Evolutionary conservation across 2,329 filamentous ascomycete species (phyloP).

Genomic region (Coleophoma eucalyptorum): DNA sequence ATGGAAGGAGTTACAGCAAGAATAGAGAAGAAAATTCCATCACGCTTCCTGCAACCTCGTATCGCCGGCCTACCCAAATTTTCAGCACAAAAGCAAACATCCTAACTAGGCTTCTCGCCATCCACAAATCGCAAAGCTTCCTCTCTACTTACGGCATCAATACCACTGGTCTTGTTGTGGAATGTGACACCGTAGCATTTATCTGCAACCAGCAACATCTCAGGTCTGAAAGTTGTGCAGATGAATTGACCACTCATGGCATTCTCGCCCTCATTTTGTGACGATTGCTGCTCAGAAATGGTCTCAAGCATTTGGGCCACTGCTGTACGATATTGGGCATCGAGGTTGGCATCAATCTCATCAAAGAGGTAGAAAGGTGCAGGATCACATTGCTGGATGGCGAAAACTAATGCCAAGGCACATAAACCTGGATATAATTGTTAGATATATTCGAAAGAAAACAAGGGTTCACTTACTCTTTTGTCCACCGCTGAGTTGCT

Average conservation of each 20-base stretch:
- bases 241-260: slow-evolving; percentile 75
- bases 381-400: slow-evolving; percentile 96
- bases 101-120: slow-evolving; percentile 52
- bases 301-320: slow-evolving; percentile 85
- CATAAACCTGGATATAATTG: slow-evolving; percentile 64
- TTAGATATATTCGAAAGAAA: slow-evolving; percentile 11
- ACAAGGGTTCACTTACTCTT: slow-evolving; percentile 65
- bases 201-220: slow-evolving; percentile 92
- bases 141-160: slow-evolving; percentile 83
- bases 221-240: slow-evolving; percentile 96
- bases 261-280: slow-evolving; percentile 39
- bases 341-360: slow-evolving; percentile 96
- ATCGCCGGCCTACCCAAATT: no score
- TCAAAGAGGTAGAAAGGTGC: slow-evolving; percentile 99
- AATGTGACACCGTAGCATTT: slow-evolving; percentile 98
- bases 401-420: slow-evolving; percentile 95
- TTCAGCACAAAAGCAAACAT: no score
- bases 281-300: slow-evolving; percentile 63
- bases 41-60: no score
- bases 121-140: slow-evolving; percentile 93
- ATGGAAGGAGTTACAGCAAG: no score
- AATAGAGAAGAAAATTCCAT: no score
- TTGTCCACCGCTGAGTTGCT: slow-evolving; percentile 94
- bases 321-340: slow-evolving; percentile 95
- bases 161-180: slow-evolving; percentile 88